Conservation (phyloP, 805 yeast genomes). For the Sugiyamaella smithiae region DNA sequence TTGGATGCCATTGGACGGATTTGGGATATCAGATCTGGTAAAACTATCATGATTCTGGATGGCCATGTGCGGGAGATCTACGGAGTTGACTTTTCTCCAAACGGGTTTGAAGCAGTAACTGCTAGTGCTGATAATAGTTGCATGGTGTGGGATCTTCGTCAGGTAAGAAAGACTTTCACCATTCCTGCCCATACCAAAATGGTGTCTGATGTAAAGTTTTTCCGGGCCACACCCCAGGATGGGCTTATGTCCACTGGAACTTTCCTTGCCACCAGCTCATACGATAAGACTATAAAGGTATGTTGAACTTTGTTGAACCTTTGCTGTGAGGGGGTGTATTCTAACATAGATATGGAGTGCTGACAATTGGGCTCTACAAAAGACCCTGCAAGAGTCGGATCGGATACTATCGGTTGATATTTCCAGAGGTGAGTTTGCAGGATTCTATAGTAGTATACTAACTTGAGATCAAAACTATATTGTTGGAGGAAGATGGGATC, state of each 20-base stretch:
- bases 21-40: constrained; percentile 88
- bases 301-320: neutral
- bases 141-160: constrained; percentile 84
- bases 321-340: no score
- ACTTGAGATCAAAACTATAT: constrained; percentile 41
- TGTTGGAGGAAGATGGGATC: constrained; percentile 79
- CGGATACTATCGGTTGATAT: constrained; percentile 72
- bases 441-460: neutral
- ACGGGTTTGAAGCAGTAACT: constrained; percentile 73
- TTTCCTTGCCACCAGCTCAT: constrained; percentile 59
- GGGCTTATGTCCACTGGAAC: constrained; percentile 38
- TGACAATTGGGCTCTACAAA: constrained; percentile 64
- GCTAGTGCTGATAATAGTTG: constrained; percentile 82
- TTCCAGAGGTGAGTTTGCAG: constrained; percentile 20
- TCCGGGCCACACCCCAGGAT: constrained; percentile 24
- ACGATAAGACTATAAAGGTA: constrained; percentile 61
- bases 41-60: constrained; percentile 51
- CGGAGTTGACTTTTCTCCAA: constrained; percentile 67
- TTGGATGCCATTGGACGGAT: constrained; percentile 66
- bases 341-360: constrained; percentile 47
- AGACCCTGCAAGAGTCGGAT: constrained; percentile 56
- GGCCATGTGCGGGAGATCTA: constrained; percentile 76
- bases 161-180: constrained; percentile 40
- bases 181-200: constrained; percentile 75
- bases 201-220: constrained; percentile 63